Evolutionary conservation across 73 alveolate genomes (phyloP).

Genomic region (Effrenium voratum): DNA sequence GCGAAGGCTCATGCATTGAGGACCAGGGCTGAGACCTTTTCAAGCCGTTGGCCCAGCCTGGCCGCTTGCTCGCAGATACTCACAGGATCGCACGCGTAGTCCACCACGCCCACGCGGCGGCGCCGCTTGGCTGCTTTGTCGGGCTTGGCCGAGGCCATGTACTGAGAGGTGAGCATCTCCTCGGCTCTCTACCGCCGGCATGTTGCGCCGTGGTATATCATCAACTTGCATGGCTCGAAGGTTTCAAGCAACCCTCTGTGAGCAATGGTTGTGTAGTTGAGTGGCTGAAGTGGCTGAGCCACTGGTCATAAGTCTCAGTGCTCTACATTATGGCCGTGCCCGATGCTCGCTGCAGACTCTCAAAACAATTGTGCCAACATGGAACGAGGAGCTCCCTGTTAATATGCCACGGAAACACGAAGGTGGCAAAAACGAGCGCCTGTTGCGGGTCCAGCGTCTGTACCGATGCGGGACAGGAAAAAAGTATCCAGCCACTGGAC

Average conservation of each 20-base stretch:
- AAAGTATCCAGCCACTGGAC: constrained; percentile 88
- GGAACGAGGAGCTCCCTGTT: background rate
- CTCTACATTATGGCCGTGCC: too few species aligned
- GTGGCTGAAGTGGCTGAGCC: background rate
- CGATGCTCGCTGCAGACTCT: background rate
- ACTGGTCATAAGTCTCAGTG: too few species aligned
- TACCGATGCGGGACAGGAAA: constrained; percentile 71
- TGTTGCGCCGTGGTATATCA: too few species aligned
- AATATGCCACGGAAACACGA: background rate
- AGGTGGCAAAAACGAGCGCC: background rate
- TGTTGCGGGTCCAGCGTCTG: background rate
- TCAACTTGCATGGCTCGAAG: too few species aligned
- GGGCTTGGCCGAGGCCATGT: constrained; percentile 77
- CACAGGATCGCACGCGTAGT: constrained; percentile 88
- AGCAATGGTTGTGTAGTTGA: background rate
- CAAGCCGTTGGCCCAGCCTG: too few species aligned
- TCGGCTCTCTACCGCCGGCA: background rate
- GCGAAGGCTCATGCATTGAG: too few species aligned
- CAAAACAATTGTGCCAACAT: background rate
- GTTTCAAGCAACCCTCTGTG: background rate
- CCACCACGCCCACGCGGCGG: constrained; percentile 91
- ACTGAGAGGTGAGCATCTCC: constrained; percentile 88
- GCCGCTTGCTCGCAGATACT: constrained; percentile 85
- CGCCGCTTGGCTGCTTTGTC: constrained; percentile 50
- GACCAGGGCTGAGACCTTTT: too few species aligned